Base-by-base conservation (phyloP, 805 yeast species). In the Schwanniomyces occidentalis region DNA sequence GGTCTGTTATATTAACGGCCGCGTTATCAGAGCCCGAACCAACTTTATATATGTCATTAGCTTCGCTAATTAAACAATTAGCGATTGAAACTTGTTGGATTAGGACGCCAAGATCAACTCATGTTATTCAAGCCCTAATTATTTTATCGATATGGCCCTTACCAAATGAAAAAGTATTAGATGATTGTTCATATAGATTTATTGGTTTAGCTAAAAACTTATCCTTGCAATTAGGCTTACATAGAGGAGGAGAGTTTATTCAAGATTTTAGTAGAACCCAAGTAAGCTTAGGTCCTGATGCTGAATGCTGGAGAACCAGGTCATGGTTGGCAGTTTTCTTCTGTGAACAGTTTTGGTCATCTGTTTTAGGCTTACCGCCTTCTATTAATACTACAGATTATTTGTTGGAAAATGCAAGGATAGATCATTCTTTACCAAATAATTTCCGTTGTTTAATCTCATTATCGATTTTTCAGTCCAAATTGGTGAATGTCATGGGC, bases 41-140 rank as follows among this genome's bases (percentile, higher is more conserved):
- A 3, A 72, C 85, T 0, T 55, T 88, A 29, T 90, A 90, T 65
- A 76, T 78, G 58, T 73, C 83, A 18, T 65, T 89, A 29, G 83
- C 93, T 10, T 77, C 86, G 2, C 68, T 87, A 26, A 85, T 90
- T 46, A 86, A 85, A 51, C 93, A 86, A 51, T 64, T 89, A 46
- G 95, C 95, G 0, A 87, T 87, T 34, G 95, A 86, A 51, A 86
- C 95, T 0, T 88, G 96, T 61, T 87, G 96, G 95, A 78, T 89
- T 31, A 69, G 90, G 38, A 90, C 97, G 0, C 96, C 97, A 2
- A 73, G 97, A 52, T 85, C 95, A 2, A 86, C 96, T 0, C 96
- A 90, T 56, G 90, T 90, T 24, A 87, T 90, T 6, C 97, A 90
- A 54, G 95, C 96, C 0, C 65, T 90, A 24, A 63, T 90, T 16